Conservation (phyloP, 139 green algal genomes). For the Chlamydomonas sp. region DNA sequence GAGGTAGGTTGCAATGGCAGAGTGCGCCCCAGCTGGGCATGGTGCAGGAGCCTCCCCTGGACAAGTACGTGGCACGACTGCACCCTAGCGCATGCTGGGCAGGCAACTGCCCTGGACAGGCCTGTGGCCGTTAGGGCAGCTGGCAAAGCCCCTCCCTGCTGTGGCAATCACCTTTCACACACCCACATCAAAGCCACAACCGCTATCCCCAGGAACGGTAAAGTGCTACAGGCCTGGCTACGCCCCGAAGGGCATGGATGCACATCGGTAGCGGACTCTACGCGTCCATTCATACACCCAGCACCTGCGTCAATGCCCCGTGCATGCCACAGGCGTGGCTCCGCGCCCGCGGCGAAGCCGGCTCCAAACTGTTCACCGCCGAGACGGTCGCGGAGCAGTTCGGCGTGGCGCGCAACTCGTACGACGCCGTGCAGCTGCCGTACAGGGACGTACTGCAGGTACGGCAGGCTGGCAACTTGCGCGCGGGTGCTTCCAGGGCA, state of each 20-base stretch:
- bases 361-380: conserved; percentile 66
- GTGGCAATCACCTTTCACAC: too few species aligned
- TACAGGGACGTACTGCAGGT: conserved; percentile 67
- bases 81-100: too few species aligned
- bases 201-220: too few species aligned
- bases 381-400: conserved; percentile 78
- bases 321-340: conserved; percentile 78
- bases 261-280: background rate
- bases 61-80: too few species aligned
- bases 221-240: background rate
- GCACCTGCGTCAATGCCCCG: too few species aligned
- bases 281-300: background rate
- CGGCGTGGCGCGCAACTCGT: conserved; percentile 82
- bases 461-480: background rate
- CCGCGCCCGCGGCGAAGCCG: conserved; percentile 66
- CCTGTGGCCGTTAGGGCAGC: too few species aligned
- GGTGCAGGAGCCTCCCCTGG: too few species aligned
- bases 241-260: background rate
- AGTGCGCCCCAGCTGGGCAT: too few species aligned
- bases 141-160: too few species aligned
- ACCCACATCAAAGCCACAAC: too few species aligned
- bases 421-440: conserved; percentile 77
- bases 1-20: too few species aligned
- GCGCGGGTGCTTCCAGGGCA: background rate
- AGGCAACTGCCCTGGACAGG: too few species aligned